Conservation (phyloP, 257 asterid species). For the Solanum piurae region DNA sequence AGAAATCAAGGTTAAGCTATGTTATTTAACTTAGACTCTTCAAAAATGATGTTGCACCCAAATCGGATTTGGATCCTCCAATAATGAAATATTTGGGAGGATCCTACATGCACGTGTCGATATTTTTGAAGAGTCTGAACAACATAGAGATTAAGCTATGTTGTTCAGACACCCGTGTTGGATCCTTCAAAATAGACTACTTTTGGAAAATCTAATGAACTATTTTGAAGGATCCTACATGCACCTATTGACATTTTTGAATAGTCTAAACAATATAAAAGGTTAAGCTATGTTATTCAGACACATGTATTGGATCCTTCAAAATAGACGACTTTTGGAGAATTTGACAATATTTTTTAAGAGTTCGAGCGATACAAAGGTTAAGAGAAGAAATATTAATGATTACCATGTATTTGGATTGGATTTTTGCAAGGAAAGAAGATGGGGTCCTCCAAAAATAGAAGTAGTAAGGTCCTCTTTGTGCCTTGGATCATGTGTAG, state of each 20-base stretch:
- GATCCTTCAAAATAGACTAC: not conserved
- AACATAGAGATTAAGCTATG: not conserved
- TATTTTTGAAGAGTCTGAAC: not conserved
- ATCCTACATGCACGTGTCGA: not conserved
- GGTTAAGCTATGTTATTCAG: not conserved
- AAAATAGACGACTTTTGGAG: not conserved
- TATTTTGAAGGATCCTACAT: not conserved
- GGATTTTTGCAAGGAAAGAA: conserved; percentile 52
- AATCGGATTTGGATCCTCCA: not conserved
- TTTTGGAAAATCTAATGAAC: not conserved
- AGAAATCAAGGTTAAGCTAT: not conserved
- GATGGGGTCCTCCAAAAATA: conserved; percentile 41
- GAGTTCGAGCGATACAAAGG: not conserved
- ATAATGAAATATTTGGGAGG: no score
- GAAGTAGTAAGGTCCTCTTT: conserved; percentile 21
- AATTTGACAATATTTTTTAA: not conserved
- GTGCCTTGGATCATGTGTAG: conserved; percentile 17
- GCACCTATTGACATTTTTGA: not conserved
- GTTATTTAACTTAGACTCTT: not conserved
- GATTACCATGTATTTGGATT: conserved; percentile 49
- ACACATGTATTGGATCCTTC: not conserved
- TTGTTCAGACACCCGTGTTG: not conserved
- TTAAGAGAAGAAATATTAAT: not conserved
- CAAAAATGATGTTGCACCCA: not conserved
- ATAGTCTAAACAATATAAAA: not conserved